Percentiles rank a stretch among this genome's conserved stretches.
Conservation (phyloP, 2,329 filamentous ascomycete genomes). For the Microthyrium microscopicum region DNA sequence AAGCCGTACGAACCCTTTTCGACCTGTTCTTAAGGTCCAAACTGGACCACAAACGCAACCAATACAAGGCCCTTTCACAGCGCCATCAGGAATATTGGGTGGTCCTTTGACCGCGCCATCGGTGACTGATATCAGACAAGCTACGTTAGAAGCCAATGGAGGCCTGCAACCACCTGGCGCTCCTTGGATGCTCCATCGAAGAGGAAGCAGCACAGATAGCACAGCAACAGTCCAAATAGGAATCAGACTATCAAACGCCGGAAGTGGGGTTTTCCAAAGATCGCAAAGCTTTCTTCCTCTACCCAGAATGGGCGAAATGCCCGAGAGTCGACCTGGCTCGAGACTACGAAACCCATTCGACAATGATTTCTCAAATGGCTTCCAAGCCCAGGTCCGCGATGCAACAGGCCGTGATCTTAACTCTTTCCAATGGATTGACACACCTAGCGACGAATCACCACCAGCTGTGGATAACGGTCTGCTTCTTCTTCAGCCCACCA, state of each 20-base stretch:
- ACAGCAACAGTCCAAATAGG: conserved; percentile 57
- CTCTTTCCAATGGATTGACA: too few species aligned
- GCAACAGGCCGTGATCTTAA: too few species aligned
- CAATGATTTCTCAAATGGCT: too few species aligned
- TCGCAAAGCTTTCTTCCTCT: too few species aligned
- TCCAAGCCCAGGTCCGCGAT: too few species aligned
- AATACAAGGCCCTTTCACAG: background rate
- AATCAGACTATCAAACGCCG: conserved; percentile 41
- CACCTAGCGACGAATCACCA: too few species aligned
- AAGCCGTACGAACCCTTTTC: background rate
- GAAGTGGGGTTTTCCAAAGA: too few species aligned
- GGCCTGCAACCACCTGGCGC: conserved; percentile 19
- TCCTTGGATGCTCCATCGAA: conserved; percentile 25
- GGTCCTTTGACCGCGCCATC: conserved; percentile 9
- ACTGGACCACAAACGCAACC: background rate
- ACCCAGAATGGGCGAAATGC: too few species aligned
- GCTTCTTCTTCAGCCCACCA: too few species aligned
- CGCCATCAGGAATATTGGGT: background rate
- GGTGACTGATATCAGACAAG: conserved; percentile 21
- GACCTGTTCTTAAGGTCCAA: background rate
- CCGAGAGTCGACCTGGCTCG: too few species aligned
- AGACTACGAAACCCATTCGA: too few species aligned
- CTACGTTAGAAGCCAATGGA: conserved; percentile 16
- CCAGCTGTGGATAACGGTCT: too few species aligned
- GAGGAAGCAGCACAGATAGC: conserved; percentile 46